Conservation (phyloP, 1,284 basidiomycete genomes). For the Bondarzewia mesenterica region DNA sequence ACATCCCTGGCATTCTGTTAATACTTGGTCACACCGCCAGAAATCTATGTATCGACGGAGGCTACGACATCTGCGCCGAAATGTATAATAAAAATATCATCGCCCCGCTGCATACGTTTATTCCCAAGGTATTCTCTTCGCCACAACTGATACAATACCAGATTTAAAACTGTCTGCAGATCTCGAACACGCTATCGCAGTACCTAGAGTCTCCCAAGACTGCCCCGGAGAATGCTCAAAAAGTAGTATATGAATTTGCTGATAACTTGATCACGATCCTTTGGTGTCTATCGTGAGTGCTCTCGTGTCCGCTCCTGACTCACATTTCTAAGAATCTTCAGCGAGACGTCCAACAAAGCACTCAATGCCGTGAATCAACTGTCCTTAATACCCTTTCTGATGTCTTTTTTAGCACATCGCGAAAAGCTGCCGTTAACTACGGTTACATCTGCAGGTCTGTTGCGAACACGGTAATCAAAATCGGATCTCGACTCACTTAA, state of each 20-base stretch:
- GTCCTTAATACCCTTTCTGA: slow-evolving; percentile 68
- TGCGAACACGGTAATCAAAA: not conserved
- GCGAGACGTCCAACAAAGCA: slow-evolving; percentile 89
- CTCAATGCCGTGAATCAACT: slow-evolving; percentile 80
- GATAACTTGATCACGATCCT: slow-evolving; percentile 87
- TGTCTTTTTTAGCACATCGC: slow-evolving; percentile 72
- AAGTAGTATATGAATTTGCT: slow-evolving; percentile 77
- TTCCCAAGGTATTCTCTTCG: slow-evolving; percentile 53
- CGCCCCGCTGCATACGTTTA: slow-evolving; percentile 61
- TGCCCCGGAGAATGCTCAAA: slow-evolving; percentile 60
- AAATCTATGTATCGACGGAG: slow-evolving; percentile 90
- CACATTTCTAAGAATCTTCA: slow-evolving; percentile 32
- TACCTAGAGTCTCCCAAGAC: slow-evolving; percentile 52
- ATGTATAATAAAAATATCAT: slow-evolving; percentile 96
- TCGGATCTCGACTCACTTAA: not conserved
- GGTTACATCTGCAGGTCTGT: slow-evolving; percentile 70
- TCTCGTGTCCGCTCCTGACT: slow-evolving; percentile 2
- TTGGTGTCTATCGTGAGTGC: slow-evolving; percentile 86
- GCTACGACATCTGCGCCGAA: slow-evolving; percentile 88
- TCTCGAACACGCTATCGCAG: slow-evolving; percentile 66
- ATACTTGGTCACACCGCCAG: slow-evolving; percentile 28
- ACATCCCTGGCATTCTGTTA: not conserved
- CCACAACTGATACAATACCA: not conserved
- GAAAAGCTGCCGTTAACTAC: slow-evolving; percentile 61
- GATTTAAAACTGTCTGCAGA: slow-evolving; percentile 35